Base-by-base conservation (phyloP, 192 early-diverging fungal genomes). In the Coemansia interrupta region DNA sequence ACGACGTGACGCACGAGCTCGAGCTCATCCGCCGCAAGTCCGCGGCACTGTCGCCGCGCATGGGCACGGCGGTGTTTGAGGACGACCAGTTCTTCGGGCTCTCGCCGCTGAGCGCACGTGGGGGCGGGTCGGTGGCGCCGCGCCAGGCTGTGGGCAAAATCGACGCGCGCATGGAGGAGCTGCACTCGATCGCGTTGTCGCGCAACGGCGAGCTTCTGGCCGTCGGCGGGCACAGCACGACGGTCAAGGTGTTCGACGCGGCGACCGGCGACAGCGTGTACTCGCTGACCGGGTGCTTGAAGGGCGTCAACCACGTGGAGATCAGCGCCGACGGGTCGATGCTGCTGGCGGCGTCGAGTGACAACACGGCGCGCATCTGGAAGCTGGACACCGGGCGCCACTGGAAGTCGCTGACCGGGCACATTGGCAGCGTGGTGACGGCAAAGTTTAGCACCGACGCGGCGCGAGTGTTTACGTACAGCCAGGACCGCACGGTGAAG, bases 401-500 rank as follows among this genome's bases (percentile, higher is more conserved):
- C 29, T 66, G 92, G 88, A 92, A 94, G 67, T 95, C 93, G 18
- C 80, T 98, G 60, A 93, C 90, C 4, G 94, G 96, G 1, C 96
- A 98, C 73, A 89, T 95, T 45, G 92, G 92, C 51, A 92, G 95
- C 74, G 93, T 98, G 6, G 90, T 86, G 63, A 80, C 89, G 4
- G 92, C 93, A 0, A 86, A 87, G 63, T 96, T 98, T 61, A 92
- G 80, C 52, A 63, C 83, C 13, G 90, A 91, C 52, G 82, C 86
- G 11, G 83, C 81, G 63, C 84, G 85, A 38, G 87, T 98, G 58
- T 91, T 91, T 22, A 91, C 93, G 6, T 94, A 92, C 56, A 96
- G 93, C 57, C 94, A 98, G 65, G 96, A 98, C 72, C 80, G 94
- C 20, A 96, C 94, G 0, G 83, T 98, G 29, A 98, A 98, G 75